These are phyloP conservation scores for Lepidium sativum DNA, from an alignment of 345 rosid species.

Conservation along the genomic window DNA sequence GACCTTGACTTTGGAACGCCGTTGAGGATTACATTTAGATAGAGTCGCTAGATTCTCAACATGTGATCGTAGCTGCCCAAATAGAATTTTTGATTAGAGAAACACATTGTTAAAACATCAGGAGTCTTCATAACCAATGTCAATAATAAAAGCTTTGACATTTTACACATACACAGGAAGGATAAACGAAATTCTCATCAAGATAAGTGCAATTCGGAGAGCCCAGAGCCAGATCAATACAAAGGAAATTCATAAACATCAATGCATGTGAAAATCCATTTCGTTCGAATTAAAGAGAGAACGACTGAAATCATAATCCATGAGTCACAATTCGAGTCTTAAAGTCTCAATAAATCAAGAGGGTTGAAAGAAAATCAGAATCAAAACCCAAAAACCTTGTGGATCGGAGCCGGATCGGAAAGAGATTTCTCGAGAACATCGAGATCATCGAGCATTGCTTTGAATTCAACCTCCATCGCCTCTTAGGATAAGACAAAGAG, in stretches of 20 bases:
- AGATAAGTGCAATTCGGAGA: neutral
- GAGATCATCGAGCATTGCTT: conserved; percentile 53
- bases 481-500: neutral
- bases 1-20: conserved; percentile 81
- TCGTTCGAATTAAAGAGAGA: neutral
- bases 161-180: neutral
- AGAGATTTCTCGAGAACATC: conserved; percentile 45
- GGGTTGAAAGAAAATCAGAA: neutral
- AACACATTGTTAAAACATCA: neutral
- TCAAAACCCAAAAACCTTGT: conserved; percentile 37
- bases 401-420: conserved; percentile 52
- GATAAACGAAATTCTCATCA: neutral
- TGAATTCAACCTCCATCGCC: conserved; percentile 65
- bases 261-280: neutral
- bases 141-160: neutral
- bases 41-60: conserved; percentile 46
- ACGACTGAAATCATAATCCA: neutral
- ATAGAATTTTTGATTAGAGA: neutral
- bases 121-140: neutral
- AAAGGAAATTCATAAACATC: neutral
- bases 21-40: conserved; percentile 42
- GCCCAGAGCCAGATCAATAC: neutral
- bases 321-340: neutral
- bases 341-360: neutral
- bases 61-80: conserved; percentile 44